Conservation (phyloP, 768 basidiomycete genomes). For the Fomitopsis pulvina region DNA sequence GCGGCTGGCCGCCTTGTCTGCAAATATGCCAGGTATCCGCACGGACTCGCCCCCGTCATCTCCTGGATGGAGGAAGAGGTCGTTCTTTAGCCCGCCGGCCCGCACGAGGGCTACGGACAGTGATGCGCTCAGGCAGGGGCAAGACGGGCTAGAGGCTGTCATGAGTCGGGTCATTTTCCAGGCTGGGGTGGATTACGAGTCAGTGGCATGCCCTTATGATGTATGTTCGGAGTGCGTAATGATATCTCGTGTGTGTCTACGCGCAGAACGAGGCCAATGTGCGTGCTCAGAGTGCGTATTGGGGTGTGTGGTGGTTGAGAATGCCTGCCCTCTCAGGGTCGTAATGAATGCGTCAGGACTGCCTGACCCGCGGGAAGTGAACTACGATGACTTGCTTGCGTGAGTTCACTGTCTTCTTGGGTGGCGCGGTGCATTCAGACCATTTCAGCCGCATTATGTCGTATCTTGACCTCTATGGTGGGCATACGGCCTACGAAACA, state of each 20-base stretch:
- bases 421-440: conserved; percentile 10
- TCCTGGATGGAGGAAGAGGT: conserved; percentile 23
- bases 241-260: conserved; percentile 13
- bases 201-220: conserved; percentile 23
- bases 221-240: conserved; percentile 1
- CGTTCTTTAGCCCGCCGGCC: conserved; percentile 48
- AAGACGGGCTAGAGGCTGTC: conserved; percentile 52
- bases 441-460: conserved; percentile 59
- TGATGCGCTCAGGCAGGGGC: conserved; percentile 18
- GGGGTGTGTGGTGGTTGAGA: background rate
- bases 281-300: conserved; percentile 25
- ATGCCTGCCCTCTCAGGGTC: conserved; percentile 43
- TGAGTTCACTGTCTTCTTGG: conserved; percentile 31
- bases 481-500: too few relatives aligned
- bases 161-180: conserved; percentile 76
- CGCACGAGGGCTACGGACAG: conserved; percentile 29
- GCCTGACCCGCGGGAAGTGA: conserved; percentile 70
- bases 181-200: conserved; percentile 90
- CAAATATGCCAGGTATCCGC: conserved; percentile 28
- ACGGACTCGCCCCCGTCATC: conserved; percentile 22
- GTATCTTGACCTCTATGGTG: conserved; percentile 79
- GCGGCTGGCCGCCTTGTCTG: conserved; percentile 54
- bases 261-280: conserved; percentile 81
- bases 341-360: conserved; percentile 78
- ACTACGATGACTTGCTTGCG: conserved; percentile 73